Base-by-base conservation (phyloP, 805 yeast genomes). In the Lipomyces yamanashiensis region DNA sequence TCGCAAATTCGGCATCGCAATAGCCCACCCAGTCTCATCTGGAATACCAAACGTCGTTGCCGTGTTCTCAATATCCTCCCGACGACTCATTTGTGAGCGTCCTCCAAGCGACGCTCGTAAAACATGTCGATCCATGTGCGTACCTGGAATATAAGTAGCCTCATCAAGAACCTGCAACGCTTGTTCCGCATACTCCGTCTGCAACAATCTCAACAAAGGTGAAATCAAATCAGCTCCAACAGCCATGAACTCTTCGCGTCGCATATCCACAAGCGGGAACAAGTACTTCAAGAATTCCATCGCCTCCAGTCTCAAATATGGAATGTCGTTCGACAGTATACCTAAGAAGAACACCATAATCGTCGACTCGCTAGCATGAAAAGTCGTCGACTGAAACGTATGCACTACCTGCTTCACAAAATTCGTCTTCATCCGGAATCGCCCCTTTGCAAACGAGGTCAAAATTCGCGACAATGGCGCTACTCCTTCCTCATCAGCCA, bases 21-120 rank as follows among this genome's bases (percentile, higher is more conserved):
- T 86, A 0, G 97, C 87, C 99, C 99, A 95, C 1, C 99, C 99
- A 71, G 88, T 86, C 12, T 90, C 96, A 66, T 89, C 93, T 0
- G 99, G 98, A 28, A 93, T 87, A 15, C 99, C 99, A 78, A 92
- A 96, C 60, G 95, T 78, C 0, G 98, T 91, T 0, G 95, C 92
- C 2, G 95, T 87, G 69, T 85, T 87, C 68, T 89, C 97, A 72
- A 88, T 89, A 67, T 90, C 96, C 67, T 88, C 89, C 70, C 88
- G 85, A 9, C 63, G 48, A 41, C 58, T 58, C 44, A 60, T 23
- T 69, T 89, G 80, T 8, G 90, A 84, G 13, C 87, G 79, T 68
- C 89, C 91, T 10, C 98, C 98, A 72, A 93, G 83, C 70, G 96
- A 88, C 87, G 95, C 90, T 74, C 98, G 82, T 70, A 95, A 80